A percentile compares a stretch with the other conserved stretches of the same genome.
phyloP scores from a whole-genome alignment of 2,329 filamentous ascomycete species.

The Hypoxylon sp. region DNA sequence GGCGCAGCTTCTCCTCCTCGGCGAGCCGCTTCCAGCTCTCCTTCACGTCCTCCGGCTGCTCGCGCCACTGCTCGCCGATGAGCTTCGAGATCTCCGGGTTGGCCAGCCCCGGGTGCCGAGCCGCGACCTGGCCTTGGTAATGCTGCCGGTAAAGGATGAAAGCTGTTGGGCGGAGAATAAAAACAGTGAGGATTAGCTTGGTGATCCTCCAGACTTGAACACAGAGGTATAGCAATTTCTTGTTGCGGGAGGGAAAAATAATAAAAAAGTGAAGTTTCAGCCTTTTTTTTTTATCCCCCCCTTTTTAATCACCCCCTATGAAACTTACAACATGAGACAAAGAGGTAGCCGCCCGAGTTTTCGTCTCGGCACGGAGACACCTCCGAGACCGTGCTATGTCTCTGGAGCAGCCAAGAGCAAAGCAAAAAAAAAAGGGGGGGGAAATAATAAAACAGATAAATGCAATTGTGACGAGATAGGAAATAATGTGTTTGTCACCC shows the following conservation, averaged over 20 bases:
- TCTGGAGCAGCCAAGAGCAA: conserved; percentile 11
- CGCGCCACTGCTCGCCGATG: conserved; percentile 92
- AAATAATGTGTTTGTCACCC: conserved; percentile 9
- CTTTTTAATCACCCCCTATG: conserved; percentile 37
- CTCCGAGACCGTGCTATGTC: conserved; percentile 31
- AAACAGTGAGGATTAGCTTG: conserved; percentile 18
- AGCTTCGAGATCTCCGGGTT: conserved; percentile 99
- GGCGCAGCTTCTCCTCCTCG: conserved; percentile 91
- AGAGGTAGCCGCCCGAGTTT: conserved; percentile 44
- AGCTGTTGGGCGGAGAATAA: conserved; percentile 64
- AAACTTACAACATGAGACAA: conserved; percentile 43
- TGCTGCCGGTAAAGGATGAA: conserved; percentile 98
- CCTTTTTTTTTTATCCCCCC: conserved; percentile 45
- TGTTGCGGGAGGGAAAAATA: conserved; percentile 30
- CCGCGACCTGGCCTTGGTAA: conserved; percentile 84
- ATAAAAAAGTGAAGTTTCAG: conserved; percentile 39
- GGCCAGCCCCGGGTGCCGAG: conserved; percentile 85
- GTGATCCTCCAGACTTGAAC: conserved; percentile 10
- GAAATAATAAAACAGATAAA: conserved; percentile 30
- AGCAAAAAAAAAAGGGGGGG: conserved; percentile 32
- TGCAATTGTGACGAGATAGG: no score
- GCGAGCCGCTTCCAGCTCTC: conserved; percentile 89
- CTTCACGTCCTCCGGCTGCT: conserved; percentile 79
- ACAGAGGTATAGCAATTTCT: conserved; percentile 25
- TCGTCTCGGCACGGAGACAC: conserved; percentile 42